A percentile compares a stretch with the other conserved stretches of the same genome.
These are phyloP conservation scores for Parathielavia appendiculata DNA, from an alignment of 495 filamentous ascomycete genomes.

Conservation along the genomic window DNA sequence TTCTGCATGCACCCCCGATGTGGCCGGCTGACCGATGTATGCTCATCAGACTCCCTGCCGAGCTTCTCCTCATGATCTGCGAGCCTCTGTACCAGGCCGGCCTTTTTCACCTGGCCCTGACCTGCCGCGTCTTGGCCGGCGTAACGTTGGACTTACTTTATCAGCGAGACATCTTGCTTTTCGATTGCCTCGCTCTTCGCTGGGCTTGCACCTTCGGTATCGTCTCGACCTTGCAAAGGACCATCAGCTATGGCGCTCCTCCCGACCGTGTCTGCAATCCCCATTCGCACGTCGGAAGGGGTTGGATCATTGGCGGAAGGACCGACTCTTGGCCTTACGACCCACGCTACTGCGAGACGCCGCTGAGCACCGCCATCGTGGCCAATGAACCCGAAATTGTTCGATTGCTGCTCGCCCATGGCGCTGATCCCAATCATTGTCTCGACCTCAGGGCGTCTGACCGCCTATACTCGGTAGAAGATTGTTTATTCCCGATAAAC, in stretches of 20 bases:
- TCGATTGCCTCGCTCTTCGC: slow-evolving; percentile 22
- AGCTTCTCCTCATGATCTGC: slow-evolving; percentile 16
- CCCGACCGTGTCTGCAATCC: slow-evolving; percentile 5
- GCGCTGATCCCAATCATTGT: slow-evolving; percentile 8
- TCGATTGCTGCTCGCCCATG: slow-evolving; percentile 10
- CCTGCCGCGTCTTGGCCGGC: slow-evolving; percentile 11
- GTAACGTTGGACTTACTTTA: slow-evolving; percentile 8
- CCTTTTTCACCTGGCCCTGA: slow-evolving; percentile 17
- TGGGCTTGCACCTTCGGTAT: slow-evolving; percentile 21
- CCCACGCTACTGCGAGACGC: not conserved
- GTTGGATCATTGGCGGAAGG: slow-evolving; percentile 8
- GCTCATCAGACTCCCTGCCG: slow-evolving; percentile 14
- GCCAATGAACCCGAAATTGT: slow-evolving; percentile 10
- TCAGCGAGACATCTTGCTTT: slow-evolving; percentile 15
- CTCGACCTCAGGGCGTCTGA: not conserved
- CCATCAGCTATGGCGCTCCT: slow-evolving; percentile 14
- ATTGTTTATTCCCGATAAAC: not conserved
- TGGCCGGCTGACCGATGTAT: slow-evolving; percentile 14
- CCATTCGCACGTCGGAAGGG: not conserved
- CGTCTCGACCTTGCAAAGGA: slow-evolving; percentile 12
- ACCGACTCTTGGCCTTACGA: not conserved
- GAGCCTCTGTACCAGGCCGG: slow-evolving; percentile 20
- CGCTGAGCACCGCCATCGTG: slow-evolving; percentile 17
- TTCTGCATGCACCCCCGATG: slow-evolving; percentile 3
- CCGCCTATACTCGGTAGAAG: too few species aligned